Percentiles rank a stretch among this genome's conserved stretches.
Evolutionary conservation across 179 eudicot species (phyloP).

Genomic region (Drosera spatulata): DNA sequence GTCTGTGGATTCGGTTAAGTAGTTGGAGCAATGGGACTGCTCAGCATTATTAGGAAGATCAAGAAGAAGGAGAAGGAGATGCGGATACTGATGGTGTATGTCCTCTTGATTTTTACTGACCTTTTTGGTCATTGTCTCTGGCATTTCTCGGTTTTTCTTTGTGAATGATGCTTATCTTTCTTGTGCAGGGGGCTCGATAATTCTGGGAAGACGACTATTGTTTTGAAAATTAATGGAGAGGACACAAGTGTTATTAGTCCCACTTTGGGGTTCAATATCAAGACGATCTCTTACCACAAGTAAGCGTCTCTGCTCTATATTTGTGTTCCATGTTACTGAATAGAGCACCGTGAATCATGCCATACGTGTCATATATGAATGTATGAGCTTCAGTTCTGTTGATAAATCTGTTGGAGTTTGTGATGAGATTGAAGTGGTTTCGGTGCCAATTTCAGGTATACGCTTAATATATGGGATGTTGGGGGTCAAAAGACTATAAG

Average conservation of each 20-base stretch:
- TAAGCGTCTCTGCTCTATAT: slow-evolving; percentile 9
- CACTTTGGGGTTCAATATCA: slow-evolving; percentile 88
- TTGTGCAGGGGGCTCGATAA: slow-evolving; percentile 71
- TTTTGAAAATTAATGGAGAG: slow-evolving; percentile 87
- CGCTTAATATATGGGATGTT: slow-evolving; percentile 98
- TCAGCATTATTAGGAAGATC: slow-evolving; percentile 89
- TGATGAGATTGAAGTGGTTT: no score
- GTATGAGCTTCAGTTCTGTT: no score
- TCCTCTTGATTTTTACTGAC: background rate
- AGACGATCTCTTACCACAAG: slow-evolving; percentile 81
- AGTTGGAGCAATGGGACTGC: slow-evolving; percentile 58
- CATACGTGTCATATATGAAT: no score
- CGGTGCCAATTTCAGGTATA: slow-evolving; percentile 38
- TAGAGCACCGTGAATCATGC: no score
- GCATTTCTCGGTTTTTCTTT: background rate
- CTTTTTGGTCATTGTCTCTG: background rate
- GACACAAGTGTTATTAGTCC: slow-evolving; percentile 93
- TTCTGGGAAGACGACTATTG: slow-evolving; percentile 94
- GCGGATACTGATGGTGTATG: slow-evolving; percentile 99
- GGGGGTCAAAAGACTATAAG: slow-evolving; percentile 96
- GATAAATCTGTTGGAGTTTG: no score
- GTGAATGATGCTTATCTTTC: background rate
- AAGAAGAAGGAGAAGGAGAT: slow-evolving; percentile 92
- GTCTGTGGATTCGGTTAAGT: background rate
- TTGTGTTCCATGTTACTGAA: background rate